Evolutionary conservation across 805 yeast species (phyloP).

Genomic region (Lachancea waltii): DNA sequence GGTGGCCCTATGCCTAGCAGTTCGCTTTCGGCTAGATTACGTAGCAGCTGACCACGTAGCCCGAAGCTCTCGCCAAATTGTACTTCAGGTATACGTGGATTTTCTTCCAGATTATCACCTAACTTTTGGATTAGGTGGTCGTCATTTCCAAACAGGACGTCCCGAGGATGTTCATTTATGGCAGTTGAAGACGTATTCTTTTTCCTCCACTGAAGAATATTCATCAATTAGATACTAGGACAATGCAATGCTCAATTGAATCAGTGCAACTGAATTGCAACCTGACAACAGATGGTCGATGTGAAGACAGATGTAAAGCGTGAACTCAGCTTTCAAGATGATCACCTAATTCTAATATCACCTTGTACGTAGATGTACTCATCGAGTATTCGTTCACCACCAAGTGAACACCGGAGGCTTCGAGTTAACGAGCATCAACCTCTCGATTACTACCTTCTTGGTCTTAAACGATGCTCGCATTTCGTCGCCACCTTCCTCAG

Average conservation of each 20-base stretch:
- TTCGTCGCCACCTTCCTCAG: not conserved
- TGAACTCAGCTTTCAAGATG: too few species aligned
- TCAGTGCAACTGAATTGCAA: too few species aligned
- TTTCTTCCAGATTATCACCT: slow-evolving; percentile 3
- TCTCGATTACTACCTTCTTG: slow-evolving; percentile 50
- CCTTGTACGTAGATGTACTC: not conserved
- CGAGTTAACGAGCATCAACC: slow-evolving; percentile 47
- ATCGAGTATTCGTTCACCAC: slow-evolving; percentile 36
- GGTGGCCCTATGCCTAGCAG: slow-evolving; percentile 61
- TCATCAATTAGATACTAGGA: slow-evolving; percentile 8
- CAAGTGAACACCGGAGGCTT: slow-evolving; percentile 64
- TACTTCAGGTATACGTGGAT: slow-evolving; percentile 26
- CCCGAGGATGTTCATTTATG: slow-evolving; percentile 1
- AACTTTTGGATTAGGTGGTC: slow-evolving; percentile 1
- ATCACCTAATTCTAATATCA: too few species aligned
- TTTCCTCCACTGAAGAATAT: slow-evolving; percentile 9
- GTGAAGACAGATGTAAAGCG: too few species aligned
- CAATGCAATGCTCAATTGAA: too few species aligned
- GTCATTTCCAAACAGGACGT: not conserved
- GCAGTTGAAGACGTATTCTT: slow-evolving; percentile 5
- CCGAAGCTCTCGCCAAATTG: slow-evolving; percentile 30
- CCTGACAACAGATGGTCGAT: too few species aligned
- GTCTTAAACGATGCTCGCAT: slow-evolving; percentile 14
- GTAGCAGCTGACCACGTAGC: slow-evolving; percentile 19
- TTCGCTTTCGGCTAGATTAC: slow-evolving; percentile 14